These are phyloP conservation scores for Noccaea caerulescens DNA, from an alignment of 345 rosid genomes.

Conservation along the genomic window DNA sequence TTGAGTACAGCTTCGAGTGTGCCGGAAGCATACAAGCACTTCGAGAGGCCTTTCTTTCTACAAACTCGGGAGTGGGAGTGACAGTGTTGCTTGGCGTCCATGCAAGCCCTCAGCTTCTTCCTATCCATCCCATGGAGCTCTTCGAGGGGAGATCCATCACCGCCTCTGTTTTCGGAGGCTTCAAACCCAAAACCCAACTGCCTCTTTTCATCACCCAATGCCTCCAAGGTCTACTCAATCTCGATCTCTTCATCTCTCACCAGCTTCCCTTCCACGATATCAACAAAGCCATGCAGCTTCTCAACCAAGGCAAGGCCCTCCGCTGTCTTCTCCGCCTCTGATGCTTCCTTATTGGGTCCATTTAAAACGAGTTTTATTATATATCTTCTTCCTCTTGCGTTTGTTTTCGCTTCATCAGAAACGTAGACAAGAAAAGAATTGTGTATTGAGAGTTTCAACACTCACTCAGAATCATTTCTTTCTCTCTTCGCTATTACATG, in stretches of 20 bases:
- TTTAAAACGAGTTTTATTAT: too few species aligned
- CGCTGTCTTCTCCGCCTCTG: constrained; percentile 42
- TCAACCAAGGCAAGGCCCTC: constrained; percentile 46
- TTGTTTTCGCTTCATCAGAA: neutral
- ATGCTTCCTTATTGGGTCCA: too few species aligned
- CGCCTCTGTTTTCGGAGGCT: constrained; percentile 63
- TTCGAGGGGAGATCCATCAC: constrained; percentile 51
- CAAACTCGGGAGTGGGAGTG: constrained; percentile 61
- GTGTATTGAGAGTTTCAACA: constrained; percentile 19
- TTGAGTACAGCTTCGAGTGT: constrained; percentile 72
- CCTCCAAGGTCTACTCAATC: constrained; percentile 53
- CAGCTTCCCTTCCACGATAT: constrained; percentile 55
- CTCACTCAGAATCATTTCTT: constrained; percentile 2
- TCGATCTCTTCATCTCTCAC: constrained; percentile 60
- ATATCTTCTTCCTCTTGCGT: too few species aligned
- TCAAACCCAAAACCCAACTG: constrained; percentile 56
- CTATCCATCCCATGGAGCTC: constrained; percentile 53
- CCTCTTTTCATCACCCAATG: constrained; percentile 55
- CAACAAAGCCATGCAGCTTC: constrained; percentile 48
- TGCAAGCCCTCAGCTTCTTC: constrained; percentile 9
- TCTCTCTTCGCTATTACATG: constrained; percentile 26
- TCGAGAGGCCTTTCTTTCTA: constrained; percentile 55
- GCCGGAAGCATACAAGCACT: constrained; percentile 48
- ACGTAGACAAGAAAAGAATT: neutral
- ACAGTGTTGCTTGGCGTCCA: constrained; percentile 48